Evolutionary conservation across 257 asterid genomes (phyloP).

Genomic region (Fraxinus pennsylvanica): DNA sequence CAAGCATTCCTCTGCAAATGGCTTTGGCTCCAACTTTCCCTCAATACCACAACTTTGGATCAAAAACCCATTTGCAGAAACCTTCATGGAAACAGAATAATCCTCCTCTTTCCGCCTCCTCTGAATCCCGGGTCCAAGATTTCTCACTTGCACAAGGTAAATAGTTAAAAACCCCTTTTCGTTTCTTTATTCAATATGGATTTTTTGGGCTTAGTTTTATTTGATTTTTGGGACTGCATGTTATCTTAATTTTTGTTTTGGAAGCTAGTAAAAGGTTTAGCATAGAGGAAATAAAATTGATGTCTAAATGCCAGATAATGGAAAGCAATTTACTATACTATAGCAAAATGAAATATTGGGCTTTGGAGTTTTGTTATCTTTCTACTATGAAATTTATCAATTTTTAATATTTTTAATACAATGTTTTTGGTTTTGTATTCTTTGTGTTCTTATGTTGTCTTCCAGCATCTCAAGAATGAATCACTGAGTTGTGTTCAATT

Average conservation of each 20-base stretch:
- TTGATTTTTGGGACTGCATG: constrained; percentile 10
- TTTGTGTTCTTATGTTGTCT: background rate
- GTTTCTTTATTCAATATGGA: background rate
- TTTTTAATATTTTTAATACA: background rate
- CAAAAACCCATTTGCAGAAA: constrained; percentile 59
- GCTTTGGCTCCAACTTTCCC: constrained; percentile 44
- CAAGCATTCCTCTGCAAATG: constrained; percentile 55
- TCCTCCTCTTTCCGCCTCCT: constrained; percentile 53
- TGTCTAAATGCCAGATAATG: background rate
- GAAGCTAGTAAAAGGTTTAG: background rate
- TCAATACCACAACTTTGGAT: constrained; percentile 50
- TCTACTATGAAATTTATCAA: background rate
- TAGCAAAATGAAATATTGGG: background rate
- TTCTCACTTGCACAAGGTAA: constrained; percentile 56
- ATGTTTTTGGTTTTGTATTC: background rate
- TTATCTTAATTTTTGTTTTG: background rate
- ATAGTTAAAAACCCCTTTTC: background rate
- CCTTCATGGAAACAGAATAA: constrained; percentile 36
- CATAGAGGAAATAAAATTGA: background rate
- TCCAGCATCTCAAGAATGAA: background rate
- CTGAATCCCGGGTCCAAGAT: constrained; percentile 50
- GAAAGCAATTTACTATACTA: background rate
- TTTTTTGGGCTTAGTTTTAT: background rate
- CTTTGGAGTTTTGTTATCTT: background rate
- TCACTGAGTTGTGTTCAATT: background rate